Evolutionary conservation across 441 rosid genomes (phyloP), one percentile per base, ranked within the genome.

Genomic region (Arabidopsis hybrid): DNA sequence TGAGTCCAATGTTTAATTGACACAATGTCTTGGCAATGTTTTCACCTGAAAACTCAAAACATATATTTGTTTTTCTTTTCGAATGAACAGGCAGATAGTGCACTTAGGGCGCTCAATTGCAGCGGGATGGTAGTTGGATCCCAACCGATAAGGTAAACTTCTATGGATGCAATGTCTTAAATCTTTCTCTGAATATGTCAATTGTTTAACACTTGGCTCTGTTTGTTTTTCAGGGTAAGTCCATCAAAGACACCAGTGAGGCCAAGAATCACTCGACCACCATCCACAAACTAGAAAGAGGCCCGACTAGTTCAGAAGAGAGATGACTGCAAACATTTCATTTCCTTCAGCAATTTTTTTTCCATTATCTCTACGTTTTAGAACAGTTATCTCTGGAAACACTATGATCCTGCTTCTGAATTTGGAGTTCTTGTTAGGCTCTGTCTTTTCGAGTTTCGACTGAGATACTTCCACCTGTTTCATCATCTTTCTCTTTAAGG

Each of bases 161-260:
- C 18, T 11, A 17, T 31, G 0, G 2, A 17, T 60, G 18, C 32
- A 72, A 0, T 13, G 39, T 47, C 36, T 55, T 26, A 14, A 14
- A 55, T 6, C 47, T 21, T 63, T n/a, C 0, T 16, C 17, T 50
- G 43, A 62, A 36, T 49, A 52, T 60, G 9, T 14, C 26, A 58
- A 10, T 16, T 63, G 65, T 4, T 29, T 38, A 3, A 38, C 38
- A 55, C 51, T 52, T 71, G 40, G 12, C 7, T 35, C 6, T 16
- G 3, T 26, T 60, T 74, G 8, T 2, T 9, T 29, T 31, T 40
- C 67, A 90, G 91, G 88, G 89, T 90, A 66, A 85, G 91, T 62
- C 91, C 91, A 2, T 88, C 91, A 58, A 88, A 88, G 86, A 90
- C 92, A 67, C 91, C 90, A 1, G 91, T 87, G 69, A 83, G 91